Conservation (phyloP, 805 yeast genomes). For the Kurtzmaniella cleridarum region DNA sequence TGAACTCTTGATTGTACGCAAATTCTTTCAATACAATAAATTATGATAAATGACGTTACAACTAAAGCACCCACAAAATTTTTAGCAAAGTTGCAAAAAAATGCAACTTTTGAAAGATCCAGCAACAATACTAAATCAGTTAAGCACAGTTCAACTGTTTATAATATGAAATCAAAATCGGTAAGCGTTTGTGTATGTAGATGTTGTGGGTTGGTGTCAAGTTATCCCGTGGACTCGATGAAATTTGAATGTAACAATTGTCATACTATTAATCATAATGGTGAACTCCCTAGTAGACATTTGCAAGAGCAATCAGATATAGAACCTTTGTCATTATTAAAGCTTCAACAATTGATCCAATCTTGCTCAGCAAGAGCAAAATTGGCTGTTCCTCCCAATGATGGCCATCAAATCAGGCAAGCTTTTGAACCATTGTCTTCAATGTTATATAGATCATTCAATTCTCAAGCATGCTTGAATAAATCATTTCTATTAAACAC, state of each 20-base stretch:
- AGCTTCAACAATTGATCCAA: no score
- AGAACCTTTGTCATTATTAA: constrained; percentile 3
- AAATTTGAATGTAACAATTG: constrained; percentile 61
- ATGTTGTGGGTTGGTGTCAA: constrained; percentile 34
- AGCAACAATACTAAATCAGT: no score
- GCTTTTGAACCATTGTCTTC: constrained; percentile 46
- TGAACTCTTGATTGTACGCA: no score
- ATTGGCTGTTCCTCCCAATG: constrained; percentile 14
- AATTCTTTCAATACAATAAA: no score
- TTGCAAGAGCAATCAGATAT: constrained; percentile 2
- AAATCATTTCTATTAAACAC: constrained; percentile 44
- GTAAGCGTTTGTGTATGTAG: constrained; percentile 22
- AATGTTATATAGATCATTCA: constrained; percentile 43
- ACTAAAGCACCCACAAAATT: no score
- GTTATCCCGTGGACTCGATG: constrained; percentile 20
- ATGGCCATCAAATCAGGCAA: constrained; percentile 7
- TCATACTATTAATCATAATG: constrained; percentile 39
- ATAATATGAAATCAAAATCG: no score
- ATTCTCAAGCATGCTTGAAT: constrained; percentile 43
- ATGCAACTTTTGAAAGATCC: no score
- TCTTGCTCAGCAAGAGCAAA: constrained; percentile 2
- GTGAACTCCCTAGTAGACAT: constrained; percentile 7
- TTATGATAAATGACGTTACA: no score
- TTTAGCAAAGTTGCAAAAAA: background rate
- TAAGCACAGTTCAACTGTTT: no score